Percentiles rank a stretch among this genome's conserved stretches.
Conservation (phyloP, 768 basidiomycete genomes). For the Leccinum ochraceum region DNA sequence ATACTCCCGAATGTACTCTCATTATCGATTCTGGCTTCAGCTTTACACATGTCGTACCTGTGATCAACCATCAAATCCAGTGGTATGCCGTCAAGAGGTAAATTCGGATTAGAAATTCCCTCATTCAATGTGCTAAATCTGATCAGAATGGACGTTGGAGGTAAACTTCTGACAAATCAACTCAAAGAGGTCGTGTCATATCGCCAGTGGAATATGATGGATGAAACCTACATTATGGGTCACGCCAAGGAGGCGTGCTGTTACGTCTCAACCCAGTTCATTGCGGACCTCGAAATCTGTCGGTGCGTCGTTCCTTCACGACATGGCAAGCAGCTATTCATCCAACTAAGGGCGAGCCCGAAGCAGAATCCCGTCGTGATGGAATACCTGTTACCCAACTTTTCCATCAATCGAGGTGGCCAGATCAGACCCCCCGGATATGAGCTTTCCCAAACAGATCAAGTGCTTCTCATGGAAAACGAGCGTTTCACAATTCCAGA, state of each 20-base stretch:
- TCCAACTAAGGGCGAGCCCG: constrained; percentile 47
- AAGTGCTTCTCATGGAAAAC: constrained; percentile 84
- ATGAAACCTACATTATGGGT: constrained; percentile 93
- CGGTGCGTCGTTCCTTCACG: constrained; percentile 53
- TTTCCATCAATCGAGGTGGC: constrained; percentile 65
- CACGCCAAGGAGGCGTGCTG: constrained; percentile 90
- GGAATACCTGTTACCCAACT: constrained; percentile 91
- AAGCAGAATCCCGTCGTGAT: constrained; percentile 70
- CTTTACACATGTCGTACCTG: constrained; percentile 89
- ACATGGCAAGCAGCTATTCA: constrained; percentile 20
- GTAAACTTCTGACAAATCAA: constrained; percentile 93
- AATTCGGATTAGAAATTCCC: constrained; percentile 16
- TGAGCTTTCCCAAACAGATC: constrained; percentile 53
- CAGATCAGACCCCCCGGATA: constrained; percentile 56
- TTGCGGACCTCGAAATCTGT: constrained; percentile 71
- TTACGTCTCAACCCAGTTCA: constrained; percentile 77
- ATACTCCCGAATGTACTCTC: constrained; percentile 75
- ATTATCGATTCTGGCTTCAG: constrained; percentile 93
- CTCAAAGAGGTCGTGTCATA: constrained; percentile 93
- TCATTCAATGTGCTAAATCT: constrained; percentile 18
- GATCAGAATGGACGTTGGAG: constrained; percentile 87
- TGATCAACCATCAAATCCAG: constrained; percentile 71
- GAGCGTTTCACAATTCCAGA: constrained; percentile 95
- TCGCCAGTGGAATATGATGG: constrained; percentile 99
- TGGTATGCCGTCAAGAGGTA: constrained; percentile 86